Conservation (phyloP, 768 basidiomycete species). For the Leucocoprinus birnbaumii region DNA sequence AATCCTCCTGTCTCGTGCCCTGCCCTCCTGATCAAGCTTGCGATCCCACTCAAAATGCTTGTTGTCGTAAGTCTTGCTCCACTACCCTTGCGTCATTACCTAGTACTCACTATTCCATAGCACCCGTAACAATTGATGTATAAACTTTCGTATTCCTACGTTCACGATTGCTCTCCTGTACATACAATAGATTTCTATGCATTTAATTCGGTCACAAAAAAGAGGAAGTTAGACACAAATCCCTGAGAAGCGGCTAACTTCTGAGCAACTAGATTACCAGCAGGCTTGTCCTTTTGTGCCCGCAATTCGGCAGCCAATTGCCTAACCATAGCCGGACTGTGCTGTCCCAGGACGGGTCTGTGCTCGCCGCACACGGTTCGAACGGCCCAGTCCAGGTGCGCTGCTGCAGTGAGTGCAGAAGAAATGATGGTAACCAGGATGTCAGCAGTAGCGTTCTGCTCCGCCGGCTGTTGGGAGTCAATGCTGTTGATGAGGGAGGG, state of each 20-base stretch:
- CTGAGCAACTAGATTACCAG: constrained; percentile 54
- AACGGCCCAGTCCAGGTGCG: constrained; percentile 72
- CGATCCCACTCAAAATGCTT: constrained; percentile 66
- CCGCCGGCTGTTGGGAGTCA: constrained; percentile 50
- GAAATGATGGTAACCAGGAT: constrained; percentile 63
- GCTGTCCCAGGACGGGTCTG: constrained; percentile 52
- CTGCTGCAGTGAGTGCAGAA: constrained; percentile 60
- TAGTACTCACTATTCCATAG: constrained; percentile 22
- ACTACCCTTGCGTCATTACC: neutral
- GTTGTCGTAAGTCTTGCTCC: constrained; percentile 72
- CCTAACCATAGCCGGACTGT: constrained; percentile 62
- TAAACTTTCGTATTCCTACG: constrained; percentile 22
- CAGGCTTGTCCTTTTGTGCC: constrained; percentile 42
- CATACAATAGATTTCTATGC: constrained; percentile 14
- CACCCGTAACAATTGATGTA: constrained; percentile 45
- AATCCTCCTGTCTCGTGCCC: constrained; percentile 65
- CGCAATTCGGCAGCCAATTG: constrained; percentile 64
- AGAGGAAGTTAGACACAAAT: constrained; percentile 74
- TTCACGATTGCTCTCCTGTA: neutral
- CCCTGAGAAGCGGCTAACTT: constrained; percentile 57
- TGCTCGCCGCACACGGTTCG: constrained; percentile 50
- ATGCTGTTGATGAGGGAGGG: constrained; percentile 56
- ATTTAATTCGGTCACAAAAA: constrained; percentile 46
- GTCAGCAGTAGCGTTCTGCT: constrained; percentile 57
- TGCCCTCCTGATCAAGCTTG: constrained; percentile 72